Percentiles rank a stretch among this genome's conserved stretches.
Evolutionary conservation across 352 stramenopile genomes (phyloP).

Genomic region (Phytopythium boreale): DNA sequence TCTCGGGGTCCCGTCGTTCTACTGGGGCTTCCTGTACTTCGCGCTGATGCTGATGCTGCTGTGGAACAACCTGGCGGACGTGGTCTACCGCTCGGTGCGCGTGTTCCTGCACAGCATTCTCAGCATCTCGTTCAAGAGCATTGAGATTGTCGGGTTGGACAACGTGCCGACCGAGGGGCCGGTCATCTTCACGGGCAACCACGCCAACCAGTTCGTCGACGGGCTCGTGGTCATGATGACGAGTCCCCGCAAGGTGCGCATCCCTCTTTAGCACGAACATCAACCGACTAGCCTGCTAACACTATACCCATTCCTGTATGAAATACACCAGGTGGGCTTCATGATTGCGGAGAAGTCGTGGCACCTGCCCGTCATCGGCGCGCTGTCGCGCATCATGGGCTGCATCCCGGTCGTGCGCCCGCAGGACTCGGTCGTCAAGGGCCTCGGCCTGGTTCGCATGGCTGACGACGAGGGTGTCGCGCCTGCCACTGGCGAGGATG

Average conservation of each 20-base stretch:
- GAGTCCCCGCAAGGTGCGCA: conserved; percentile 84
- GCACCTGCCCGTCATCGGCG: conserved; percentile 92
- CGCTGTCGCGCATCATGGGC: conserved; percentile 93
- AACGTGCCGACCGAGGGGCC: conserved; percentile 96
- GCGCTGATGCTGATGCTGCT: conserved; percentile 65
- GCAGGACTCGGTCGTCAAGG: conserved; percentile 88
- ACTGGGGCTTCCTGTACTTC: conserved; percentile 62
- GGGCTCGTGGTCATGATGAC: conserved; percentile 95
- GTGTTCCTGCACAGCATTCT: conserved; percentile 98
- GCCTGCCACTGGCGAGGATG: conserved; percentile 16
- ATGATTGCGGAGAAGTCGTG: conserved; percentile 97
- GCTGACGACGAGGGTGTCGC: conserved; percentile 22
- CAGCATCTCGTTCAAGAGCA: conserved; percentile 97
- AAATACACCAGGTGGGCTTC: conserved; percentile 79
- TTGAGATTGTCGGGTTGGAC: conserved; percentile 95
- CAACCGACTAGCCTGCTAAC: not conserved
- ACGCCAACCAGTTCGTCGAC: conserved; percentile 99
- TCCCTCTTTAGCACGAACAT: not conserved
- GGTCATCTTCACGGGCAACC: conserved; percentile 97
- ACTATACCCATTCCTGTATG: not conserved
- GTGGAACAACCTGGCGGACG: conserved; percentile 74
- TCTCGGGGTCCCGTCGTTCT: conserved; percentile 61
- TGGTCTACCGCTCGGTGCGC: conserved; percentile 74
- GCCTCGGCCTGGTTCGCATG: conserved; percentile 68
- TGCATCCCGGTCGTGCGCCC: conserved; percentile 96